Evolutionary conservation across 73 alveolate genomes (phyloP), one percentile per base, ranked within the genome.

Genomic region (Durusdinium trenchii): DNA sequence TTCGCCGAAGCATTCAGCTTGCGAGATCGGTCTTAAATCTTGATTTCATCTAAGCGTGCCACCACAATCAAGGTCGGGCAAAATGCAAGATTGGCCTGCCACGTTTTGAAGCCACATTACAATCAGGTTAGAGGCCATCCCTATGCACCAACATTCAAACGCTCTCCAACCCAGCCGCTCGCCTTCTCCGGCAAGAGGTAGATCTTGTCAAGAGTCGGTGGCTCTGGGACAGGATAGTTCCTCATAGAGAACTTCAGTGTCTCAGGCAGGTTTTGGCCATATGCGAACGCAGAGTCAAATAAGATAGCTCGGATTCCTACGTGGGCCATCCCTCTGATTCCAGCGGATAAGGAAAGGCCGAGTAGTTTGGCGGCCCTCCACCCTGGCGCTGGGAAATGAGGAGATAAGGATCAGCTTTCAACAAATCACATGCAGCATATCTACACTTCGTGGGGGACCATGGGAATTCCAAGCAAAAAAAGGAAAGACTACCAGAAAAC

Each of bases 221-320:
- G 95, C 95, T 86, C 95, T 3, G 95, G 95, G 40, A 86, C 95
- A 16, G 95, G 95, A 86, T 86, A 86, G 64, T 86, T 86, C 95
- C 95, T 86, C n/a, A 35, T 14, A 23, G n/a, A 60, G 18, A n/a
- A 23, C 69, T 16, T 60, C 73, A 23, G 73, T 23, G n/a, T 60
- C 73, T 60, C n/a, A 60, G n/a, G 30, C 18, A 60, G 73, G 73
- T 23, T 32, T 32, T 1, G 73, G 73, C 30, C 18, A 60, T 23
- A 60, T 60, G 18, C 73, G 7, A 60, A 60, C n/a, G 23, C 30
- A 2, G 18, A 60, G 3, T 23, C 3, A 60, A 23, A 60, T 60
- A n/a, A 60, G 18, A 60, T 60, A 60, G 18, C 18, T 83, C 73
- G 51, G 94, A n/a, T 42, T 48, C 95, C 95, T 28, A 64, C 95